Percentiles rank a stretch among this genome's conserved stretches.
phyloP scores from a whole-genome alignment of 441 rosid species.

The Brassica hybrid region DNA sequence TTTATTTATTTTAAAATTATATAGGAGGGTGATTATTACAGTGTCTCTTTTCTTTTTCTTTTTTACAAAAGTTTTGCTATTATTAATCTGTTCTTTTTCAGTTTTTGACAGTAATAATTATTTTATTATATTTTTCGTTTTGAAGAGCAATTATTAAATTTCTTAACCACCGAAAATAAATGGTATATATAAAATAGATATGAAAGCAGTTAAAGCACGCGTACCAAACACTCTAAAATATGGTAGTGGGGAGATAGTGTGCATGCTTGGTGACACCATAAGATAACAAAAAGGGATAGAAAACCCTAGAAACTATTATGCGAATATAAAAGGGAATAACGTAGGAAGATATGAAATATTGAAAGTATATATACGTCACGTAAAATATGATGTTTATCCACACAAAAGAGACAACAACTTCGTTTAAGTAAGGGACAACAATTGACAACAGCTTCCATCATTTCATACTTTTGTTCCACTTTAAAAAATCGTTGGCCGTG shows the following conservation, averaged over 20 bases:
- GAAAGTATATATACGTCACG: not conserved
- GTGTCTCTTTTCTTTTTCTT: not conserved
- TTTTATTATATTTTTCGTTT: not conserved
- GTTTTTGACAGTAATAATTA: not conserved
- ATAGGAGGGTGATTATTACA: no score
- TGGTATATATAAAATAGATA: not conserved
- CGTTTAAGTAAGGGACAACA: constrained; percentile 12
- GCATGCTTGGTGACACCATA: constrained; percentile 7
- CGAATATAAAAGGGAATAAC: constrained; percentile 9
- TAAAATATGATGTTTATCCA: constrained; percentile 30
- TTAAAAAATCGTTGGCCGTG: not conserved
- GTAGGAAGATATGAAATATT: not conserved
- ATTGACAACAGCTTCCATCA: constrained; percentile 25
- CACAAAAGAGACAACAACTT: constrained; percentile 17
- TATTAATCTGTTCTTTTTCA: not conserved
- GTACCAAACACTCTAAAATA: not conserved
- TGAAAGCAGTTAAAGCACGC: not conserved
- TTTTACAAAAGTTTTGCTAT: not conserved
- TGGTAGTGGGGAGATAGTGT: constrained; percentile 3
- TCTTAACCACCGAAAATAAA: not conserved
- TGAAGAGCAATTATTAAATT: not conserved
- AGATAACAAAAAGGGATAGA: constrained; percentile 15
- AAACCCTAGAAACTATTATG: constrained; percentile 13
- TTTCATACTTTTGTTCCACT: constrained; percentile 3
- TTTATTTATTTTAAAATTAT: no score